These are phyloP conservation scores for Solanum lycopersicoides DNA, from an alignment of 257 asterid species.

Conservation along the genomic window DNA sequence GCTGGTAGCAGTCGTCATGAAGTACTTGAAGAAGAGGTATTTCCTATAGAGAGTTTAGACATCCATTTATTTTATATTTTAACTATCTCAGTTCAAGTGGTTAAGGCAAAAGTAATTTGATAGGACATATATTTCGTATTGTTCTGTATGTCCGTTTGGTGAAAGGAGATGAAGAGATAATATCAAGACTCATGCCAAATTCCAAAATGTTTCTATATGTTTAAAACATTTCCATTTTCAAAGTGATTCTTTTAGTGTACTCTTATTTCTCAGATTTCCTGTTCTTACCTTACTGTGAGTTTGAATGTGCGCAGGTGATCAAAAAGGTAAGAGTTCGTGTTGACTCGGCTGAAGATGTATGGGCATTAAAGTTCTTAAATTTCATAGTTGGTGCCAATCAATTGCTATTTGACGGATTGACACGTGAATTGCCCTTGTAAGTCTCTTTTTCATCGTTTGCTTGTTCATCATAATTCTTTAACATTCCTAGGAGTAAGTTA, in stretches of 20 bases:
- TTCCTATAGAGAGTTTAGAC: not conserved
- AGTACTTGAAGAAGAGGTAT: conserved; percentile 81
- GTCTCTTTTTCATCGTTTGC: conserved; percentile 9
- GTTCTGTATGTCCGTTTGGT: not conserved
- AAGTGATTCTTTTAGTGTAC: not conserved
- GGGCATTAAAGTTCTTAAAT: conserved; percentile 71
- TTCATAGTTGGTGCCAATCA: conserved; percentile 71
- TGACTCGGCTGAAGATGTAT: conserved; percentile 52
- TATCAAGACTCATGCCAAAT: not conserved
- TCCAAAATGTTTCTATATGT: not conserved
- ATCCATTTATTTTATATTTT: not conserved
- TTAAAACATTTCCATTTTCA: not conserved
- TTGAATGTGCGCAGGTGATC: conserved; percentile 41
- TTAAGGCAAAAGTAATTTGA: not conserved
- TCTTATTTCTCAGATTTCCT: not conserved
- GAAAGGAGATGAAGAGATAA: not conserved
- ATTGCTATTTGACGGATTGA: conserved; percentile 68
- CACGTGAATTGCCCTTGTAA: conserved; percentile 91
- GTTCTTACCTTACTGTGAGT: conserved; percentile 1
- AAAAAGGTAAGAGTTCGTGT: conserved; percentile 46
- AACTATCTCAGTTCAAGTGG: not conserved
- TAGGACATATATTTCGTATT: not conserved
- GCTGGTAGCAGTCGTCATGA: conserved; percentile 77
- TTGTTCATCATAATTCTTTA: not conserved
- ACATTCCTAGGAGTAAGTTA: not conserved